Percentiles rank a stretch among this genome's conserved stretches.
phyloP scores from a whole-genome alignment of 805 yeast genomes.

The Priceomyces haplophilus region DNA sequence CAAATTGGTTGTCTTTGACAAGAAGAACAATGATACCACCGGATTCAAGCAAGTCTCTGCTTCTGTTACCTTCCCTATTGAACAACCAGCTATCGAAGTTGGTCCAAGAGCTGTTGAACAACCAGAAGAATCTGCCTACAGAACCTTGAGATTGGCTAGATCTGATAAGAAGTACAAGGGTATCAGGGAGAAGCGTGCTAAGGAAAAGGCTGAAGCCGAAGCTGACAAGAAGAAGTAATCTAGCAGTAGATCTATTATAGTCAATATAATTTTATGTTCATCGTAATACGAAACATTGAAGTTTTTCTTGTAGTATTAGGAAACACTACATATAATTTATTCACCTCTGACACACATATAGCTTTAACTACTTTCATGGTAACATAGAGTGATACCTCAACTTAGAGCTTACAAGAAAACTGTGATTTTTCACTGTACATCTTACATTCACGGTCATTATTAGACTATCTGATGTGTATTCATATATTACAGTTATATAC shows the following conservation, averaged over 20 bases:
- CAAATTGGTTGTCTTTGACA: conserved; percentile 93
- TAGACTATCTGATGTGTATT: neutral
- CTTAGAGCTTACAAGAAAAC: too few relatives aligned
- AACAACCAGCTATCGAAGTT: conserved; percentile 67
- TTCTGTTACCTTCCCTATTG: conserved; percentile 88
- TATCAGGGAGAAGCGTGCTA: conserved; percentile 96
- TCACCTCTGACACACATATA: too few relatives aligned
- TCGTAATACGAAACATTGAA: neutral
- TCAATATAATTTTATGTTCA: conserved; percentile 5
- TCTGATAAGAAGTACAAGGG: conserved; percentile 92
- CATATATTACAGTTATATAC: conserved; percentile 5
- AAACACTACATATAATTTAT: too few relatives aligned
- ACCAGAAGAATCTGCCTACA: conserved; percentile 73
- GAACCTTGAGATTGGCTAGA: conserved; percentile 93
- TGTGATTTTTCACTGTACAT: too few relatives aligned
- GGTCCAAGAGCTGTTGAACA: conserved; percentile 87
- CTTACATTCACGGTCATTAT: too few relatives aligned
- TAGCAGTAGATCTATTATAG: conserved; percentile 7
- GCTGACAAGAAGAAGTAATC: conserved; percentile 91
- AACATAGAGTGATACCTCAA: too few relatives aligned
- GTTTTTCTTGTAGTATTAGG: too few relatives aligned
- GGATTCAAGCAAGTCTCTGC: conserved; percentile 70
- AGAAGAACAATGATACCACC: conserved; percentile 67
- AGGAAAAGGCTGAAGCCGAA: conserved; percentile 97
- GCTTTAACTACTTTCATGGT: too few relatives aligned